Base-by-base conservation (phyloP, 176 grass and related monocot genomes). In the Raddia guianensis region DNA sequence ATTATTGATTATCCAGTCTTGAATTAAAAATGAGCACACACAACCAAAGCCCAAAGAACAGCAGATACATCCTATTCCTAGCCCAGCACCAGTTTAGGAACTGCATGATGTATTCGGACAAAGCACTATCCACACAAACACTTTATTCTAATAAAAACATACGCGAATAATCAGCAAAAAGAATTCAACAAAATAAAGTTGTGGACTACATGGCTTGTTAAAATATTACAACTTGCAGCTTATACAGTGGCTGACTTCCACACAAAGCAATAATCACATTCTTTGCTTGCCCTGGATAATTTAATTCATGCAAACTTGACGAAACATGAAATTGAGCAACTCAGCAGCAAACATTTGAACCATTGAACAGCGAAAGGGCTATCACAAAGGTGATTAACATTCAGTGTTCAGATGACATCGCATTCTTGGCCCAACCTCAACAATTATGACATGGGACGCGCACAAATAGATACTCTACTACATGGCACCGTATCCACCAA, bases 211-310 rank as follows among this genome's bases (percentile, higher is more conserved):
- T 14, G 34, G 2, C 5, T 34, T 2, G 37, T 4, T 45, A 44
- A 12, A 57, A 35, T 49, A 79, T 0, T 66, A 47, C 18, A 20
- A 1, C 5, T 71, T 78, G 2, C 34, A 3, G 18, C 50, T 56
- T 66, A 59, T 59, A 68, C 8, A 16, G 16, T 32, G 13, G 61
- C 42, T 74, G 8, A 14, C 42, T 3, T 7, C n/a, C 21, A 21
- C 53, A 80, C 70, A 80, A 70, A 0, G 34, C 15, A 49, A 50
- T 0, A 0, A 3, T 13, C n/a, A 40, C 58, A 79, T 63, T 32
- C 64, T 49, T 57, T 76, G 19, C 77, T 85, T 89, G 64, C 49
- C 32, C 55, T 49, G 59, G 7, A 53, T 32, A 49, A 58, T 14
- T 42, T 7, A 61, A 60, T 43, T n/a, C 3, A 77, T 12, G 32